These are phyloP conservation scores for Neltuma alba DNA, from an alignment of 306 rosid species.

Conservation along the genomic window DNA sequence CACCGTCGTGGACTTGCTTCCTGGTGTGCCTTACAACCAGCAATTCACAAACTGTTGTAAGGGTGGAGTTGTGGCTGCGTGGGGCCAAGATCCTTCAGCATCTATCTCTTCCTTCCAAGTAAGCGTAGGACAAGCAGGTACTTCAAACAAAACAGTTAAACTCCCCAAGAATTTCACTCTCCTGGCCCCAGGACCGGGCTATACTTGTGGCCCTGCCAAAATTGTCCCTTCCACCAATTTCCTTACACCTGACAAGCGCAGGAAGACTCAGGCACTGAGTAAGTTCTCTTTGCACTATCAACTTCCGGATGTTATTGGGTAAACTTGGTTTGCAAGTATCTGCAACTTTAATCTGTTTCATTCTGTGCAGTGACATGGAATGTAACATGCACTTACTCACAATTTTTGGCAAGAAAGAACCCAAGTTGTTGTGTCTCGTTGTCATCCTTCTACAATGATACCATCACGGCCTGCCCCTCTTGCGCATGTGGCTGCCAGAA, in stretches of 20 bases:
- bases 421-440: slow-evolving; percentile 91
- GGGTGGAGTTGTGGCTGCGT: slow-evolving; percentile 87
- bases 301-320: neutral
- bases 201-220: slow-evolving; percentile 92
- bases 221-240: slow-evolving; percentile 78
- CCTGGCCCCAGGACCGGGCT: slow-evolving; percentile 90
- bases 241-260: slow-evolving; percentile 72
- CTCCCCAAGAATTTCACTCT: slow-evolving; percentile 89
- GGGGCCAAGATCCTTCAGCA: slow-evolving; percentile 92
- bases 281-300: slow-evolving; percentile 31
- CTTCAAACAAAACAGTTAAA: slow-evolving; percentile 82
- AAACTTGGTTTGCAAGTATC: neutral
- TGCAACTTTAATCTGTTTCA: neutral
- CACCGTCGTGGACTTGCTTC: slow-evolving; percentile 83
- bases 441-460: slow-evolving; percentile 89
- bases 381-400: slow-evolving; percentile 94
- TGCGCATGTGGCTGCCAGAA: slow-evolving; percentile 90
- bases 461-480: slow-evolving; percentile 77
- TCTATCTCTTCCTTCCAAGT: slow-evolving; percentile 83
- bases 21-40: slow-evolving; percentile 95
- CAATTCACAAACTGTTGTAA: slow-evolving; percentile 89
- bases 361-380: slow-evolving; percentile 93
- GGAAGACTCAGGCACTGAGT: slow-evolving; percentile 96
- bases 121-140: slow-evolving; percentile 82
- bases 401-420: slow-evolving; percentile 73